phyloP scores from a whole-genome alignment of 2,329 filamentous ascomycete species.

The Aspergillus unguis region DNA sequence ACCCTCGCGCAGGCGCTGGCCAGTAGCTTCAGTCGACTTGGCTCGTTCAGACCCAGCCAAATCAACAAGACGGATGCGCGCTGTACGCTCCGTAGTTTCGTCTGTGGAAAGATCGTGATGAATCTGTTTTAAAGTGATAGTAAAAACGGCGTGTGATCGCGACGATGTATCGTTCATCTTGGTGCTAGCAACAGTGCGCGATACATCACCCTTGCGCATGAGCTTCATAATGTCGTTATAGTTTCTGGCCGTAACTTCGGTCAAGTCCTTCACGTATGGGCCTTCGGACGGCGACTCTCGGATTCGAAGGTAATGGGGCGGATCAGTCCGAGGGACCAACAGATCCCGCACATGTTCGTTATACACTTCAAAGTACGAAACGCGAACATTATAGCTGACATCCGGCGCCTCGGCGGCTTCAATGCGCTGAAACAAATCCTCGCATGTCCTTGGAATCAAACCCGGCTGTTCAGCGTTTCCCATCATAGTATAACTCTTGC shows the following conservation, averaged over 20 bases:
- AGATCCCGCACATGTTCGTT: constrained; percentile 98
- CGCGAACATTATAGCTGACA: constrained; percentile 93
- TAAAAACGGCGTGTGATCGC: constrained; percentile 95
- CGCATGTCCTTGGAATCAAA: constrained; percentile 89
- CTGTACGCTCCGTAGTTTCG: constrained; percentile 91
- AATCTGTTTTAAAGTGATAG: constrained; percentile 96
- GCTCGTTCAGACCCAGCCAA: constrained; percentile 92
- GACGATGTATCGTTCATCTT: constrained; percentile 99
- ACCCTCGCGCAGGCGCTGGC: constrained; percentile 83
- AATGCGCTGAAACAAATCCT: constrained; percentile 93
- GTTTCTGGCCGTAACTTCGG: constrained; percentile 84
- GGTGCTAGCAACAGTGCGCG: constrained; percentile 84
- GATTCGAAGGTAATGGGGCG: constrained; percentile 92
- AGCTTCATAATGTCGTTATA: constrained; percentile 82
- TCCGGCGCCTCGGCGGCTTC: constrained; percentile 79
- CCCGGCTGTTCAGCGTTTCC: constrained; percentile 79
- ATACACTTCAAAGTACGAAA: constrained; percentile 99
- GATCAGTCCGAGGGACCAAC: constrained; percentile 72
- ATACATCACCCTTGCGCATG: constrained; percentile 86
- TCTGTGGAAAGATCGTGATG: constrained; percentile 97
- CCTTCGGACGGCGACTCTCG: constrained; percentile 92
- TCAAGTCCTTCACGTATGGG: constrained; percentile 94
- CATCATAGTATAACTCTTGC: constrained; percentile 99
- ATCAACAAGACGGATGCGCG: constrained; percentile 91
- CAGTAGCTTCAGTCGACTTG: constrained; percentile 92